Base-by-base conservation (phyloP, 495 filamentous ascomycete genomes). In the Podospora tetraspora region DNA sequence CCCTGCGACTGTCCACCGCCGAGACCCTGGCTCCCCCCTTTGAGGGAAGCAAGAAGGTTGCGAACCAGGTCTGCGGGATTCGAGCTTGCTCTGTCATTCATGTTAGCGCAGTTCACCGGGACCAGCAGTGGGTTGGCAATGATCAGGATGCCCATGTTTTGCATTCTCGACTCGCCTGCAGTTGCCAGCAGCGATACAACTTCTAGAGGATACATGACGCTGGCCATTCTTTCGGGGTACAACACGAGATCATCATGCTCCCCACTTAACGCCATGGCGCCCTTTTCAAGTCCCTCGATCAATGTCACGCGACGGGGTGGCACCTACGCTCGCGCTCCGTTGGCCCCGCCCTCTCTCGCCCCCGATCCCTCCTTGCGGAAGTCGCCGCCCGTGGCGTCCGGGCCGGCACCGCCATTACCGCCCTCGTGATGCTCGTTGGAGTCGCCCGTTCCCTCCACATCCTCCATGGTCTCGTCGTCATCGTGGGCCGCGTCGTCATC, bases 271-370 rank as follows among this genome's bases (percentile, higher is more conserved):
- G 58, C 29, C 64, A 16, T 66, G 37, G 57, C 57, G 21, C n/a
- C 29, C 30, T 62, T 52, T 43, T 60, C 21, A 21, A 59, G 37
- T 12, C 30, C 57, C 19, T 62, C 32, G n/a, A 66, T 21, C 21
- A 32, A 37, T 62, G 61, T 24, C 30, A 60, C 24, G 37, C 43
- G n/a, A 62, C 37, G 29, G 16, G 25, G 59, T 37, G 57, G 72
- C 80, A 98, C 95, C 95, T 98, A 99, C 95, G 94, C 94, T 96
- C 94, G 86, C 80, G 91, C 96, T 70, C 96, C 95, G 80, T 97
- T 94, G 66, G 92, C 93, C 74, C 96, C 96, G 64, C 94, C 95
- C 74, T 96, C 92, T 78, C 95, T 84, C 29, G 92, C 87, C 68
- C 88, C 88, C 78, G 91, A 88, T 66, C 96, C 96, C 75, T 98